A percentile compares a stretch with the other conserved stretches of the same genome.
These are phyloP conservation scores for Mariannaea sp. DNA, from an alignment of 2,329 filamentous ascomycete genomes.

Conservation along the genomic window DNA sequence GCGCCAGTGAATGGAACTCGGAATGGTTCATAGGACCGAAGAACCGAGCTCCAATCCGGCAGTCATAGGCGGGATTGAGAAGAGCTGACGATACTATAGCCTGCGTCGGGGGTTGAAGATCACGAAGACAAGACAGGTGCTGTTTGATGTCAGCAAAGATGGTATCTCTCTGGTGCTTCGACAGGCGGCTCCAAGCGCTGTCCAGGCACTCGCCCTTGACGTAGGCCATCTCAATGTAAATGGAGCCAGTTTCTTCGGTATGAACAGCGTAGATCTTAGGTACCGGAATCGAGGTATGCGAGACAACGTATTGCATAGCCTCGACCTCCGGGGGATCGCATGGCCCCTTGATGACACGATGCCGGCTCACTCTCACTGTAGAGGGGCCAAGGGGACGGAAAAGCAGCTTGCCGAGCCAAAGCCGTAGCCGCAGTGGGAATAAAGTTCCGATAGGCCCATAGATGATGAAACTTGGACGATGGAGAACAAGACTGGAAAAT, in stretches of 20 bases:
- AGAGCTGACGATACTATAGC: constrained; percentile 35
- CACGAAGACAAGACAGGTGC: constrained; percentile 30
- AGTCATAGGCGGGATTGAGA: constrained; percentile 34
- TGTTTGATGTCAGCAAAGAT: constrained; percentile 34
- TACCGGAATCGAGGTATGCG: constrained; percentile 37
- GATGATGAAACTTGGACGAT: neutral
- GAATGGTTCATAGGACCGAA: constrained; percentile 34
- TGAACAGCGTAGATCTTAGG: constrained; percentile 36
- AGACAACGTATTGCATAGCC: constrained; percentile 39
- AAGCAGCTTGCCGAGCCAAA: constrained; percentile 37
- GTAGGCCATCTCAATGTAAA: constrained; percentile 40
- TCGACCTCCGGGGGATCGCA: constrained; percentile 38
- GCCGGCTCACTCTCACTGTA: constrained; percentile 34
- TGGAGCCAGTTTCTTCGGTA: constrained; percentile 7
- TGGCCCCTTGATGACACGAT: constrained; percentile 40
- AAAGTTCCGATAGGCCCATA: constrained; percentile 28
- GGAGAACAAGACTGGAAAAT: neutral
- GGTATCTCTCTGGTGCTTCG: constrained; percentile 23
- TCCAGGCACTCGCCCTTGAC: constrained; percentile 28
- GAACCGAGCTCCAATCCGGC: constrained; percentile 34
- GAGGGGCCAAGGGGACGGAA: constrained; percentile 26
- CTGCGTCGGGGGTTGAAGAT: constrained; percentile 31
- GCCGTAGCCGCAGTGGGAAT: constrained; percentile 32
- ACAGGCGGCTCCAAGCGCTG: constrained; percentile 29
- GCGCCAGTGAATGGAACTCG: constrained; percentile 36